A percentile compares a stretch with the other conserved stretches of the same genome.
phyloP scores from a whole-genome alignment of 371 early-diverging fungal species.

The Mucor velutinosus region DNA sequence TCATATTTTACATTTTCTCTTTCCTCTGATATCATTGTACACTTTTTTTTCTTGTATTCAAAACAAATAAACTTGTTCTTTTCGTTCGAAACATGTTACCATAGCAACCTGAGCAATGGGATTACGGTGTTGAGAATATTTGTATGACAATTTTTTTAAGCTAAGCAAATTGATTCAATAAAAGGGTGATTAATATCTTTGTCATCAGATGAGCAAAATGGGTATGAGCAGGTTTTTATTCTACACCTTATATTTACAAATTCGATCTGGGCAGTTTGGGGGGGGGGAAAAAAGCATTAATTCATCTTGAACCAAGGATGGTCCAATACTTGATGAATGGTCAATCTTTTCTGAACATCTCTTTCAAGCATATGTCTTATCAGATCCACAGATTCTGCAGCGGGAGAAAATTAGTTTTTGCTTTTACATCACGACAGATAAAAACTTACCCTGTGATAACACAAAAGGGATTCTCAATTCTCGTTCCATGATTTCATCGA shows the following conservation, averaged over 20 bases:
- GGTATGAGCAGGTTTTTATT: too few relatives aligned
- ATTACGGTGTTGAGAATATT: too few relatives aligned
- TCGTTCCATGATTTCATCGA: slow-evolving; percentile 22
- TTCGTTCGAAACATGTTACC: too few relatives aligned
- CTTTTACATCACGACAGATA: slow-evolving; percentile 66
- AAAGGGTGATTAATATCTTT: too few relatives aligned
- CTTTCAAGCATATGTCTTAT: slow-evolving; percentile 56
- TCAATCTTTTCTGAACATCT: slow-evolving; percentile 50
- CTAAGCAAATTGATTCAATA: too few relatives aligned
- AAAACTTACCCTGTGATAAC: slow-evolving; percentile 41
- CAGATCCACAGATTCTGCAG: slow-evolving; percentile 55
- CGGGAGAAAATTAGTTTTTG: slow-evolving; percentile 15
- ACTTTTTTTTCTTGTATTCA: neutral
- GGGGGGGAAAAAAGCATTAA: neutral
- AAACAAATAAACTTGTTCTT: too few relatives aligned
- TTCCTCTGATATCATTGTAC: neutral
- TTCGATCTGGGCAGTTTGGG: neutral
- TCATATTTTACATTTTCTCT: slow-evolving; percentile 1
- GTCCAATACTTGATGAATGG: slow-evolving; percentile 53
- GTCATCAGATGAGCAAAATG: too few relatives aligned
- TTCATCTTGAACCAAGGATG: slow-evolving; percentile 35
- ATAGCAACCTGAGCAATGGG: too few relatives aligned
- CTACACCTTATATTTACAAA: neutral
- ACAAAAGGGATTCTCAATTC: slow-evolving; percentile 26
- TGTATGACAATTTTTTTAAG: too few relatives aligned